Percentiles rank a stretch among this genome's conserved stretches.
Conservation (phyloP, 768 basidiomycete species). For the Termitomyces sp. region DNA sequence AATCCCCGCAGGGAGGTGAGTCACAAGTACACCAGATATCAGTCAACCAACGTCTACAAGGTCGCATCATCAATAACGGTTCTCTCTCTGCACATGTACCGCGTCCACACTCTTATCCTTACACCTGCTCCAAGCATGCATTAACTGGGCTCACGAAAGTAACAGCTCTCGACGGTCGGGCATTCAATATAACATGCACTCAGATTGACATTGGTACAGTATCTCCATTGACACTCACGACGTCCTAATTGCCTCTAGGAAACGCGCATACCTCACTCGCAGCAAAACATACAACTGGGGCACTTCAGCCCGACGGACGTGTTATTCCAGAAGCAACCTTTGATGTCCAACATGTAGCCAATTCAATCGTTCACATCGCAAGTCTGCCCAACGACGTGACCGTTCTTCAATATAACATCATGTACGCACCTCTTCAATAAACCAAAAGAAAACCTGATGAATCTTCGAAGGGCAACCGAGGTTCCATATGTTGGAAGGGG, state of each 20-base stretch:
- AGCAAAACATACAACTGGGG: slow-evolving; percentile 36
- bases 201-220: slow-evolving; percentile 75
- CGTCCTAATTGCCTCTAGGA: slow-evolving; percentile 28
- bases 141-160: slow-evolving; percentile 71
- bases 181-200: slow-evolving; percentile 66
- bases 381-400: slow-evolving; percentile 62
- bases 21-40: background rate
- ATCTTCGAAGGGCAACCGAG: slow-evolving; percentile 17
- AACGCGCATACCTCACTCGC: slow-evolving; percentile 69
- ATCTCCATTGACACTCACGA: background rate
- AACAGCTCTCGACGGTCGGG: slow-evolving; percentile 71
- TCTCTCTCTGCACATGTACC: slow-evolving; percentile 70
- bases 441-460: background rate
- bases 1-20: slow-evolving; percentile 66
- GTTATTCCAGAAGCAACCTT: slow-evolving; percentile 55
- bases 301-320: slow-evolving; percentile 65
- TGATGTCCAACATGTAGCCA: slow-evolving; percentile 66
- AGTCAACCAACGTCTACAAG: slow-evolving; percentile 21
- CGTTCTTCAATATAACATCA: slow-evolving; percentile 66
- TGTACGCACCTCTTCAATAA: slow-evolving; percentile 39
- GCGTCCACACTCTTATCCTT: slow-evolving; percentile 56
- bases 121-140: slow-evolving; percentile 79
- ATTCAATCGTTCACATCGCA: slow-evolving; percentile 67
- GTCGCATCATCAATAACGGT: slow-evolving; percentile 83
- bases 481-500: slow-evolving; percentile 25